Percentiles rank a stretch among this genome's conserved stretches.
phyloP scores from a whole-genome alignment of 495 filamentous ascomycete species.

The Tuber microsphaerosporum region DNA sequence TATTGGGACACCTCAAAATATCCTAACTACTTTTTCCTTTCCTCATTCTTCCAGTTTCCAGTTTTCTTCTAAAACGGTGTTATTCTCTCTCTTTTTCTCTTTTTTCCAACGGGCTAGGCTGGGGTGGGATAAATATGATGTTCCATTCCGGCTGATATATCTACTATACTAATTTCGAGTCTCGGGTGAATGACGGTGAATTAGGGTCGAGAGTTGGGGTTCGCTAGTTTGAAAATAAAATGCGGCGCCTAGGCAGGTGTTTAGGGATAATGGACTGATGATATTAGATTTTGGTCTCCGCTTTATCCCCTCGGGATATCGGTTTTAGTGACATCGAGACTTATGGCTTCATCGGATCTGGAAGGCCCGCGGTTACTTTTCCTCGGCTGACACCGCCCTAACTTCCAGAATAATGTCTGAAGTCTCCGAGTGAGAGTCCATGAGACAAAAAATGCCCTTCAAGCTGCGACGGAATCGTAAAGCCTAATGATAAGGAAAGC shows the following conservation, averaged over 20 bases:
- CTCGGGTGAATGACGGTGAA: neutral
- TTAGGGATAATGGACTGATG: neutral
- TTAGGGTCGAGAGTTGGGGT: neutral
- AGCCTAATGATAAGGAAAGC: neutral
- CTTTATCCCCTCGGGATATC: neutral
- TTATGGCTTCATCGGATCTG: neutral
- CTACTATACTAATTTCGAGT: neutral
- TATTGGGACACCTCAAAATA: slow-evolving; percentile 22
- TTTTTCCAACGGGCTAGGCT: slow-evolving; percentile 17
- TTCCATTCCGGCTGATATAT: neutral
- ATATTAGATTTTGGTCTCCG: neutral
- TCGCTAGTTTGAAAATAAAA: neutral
- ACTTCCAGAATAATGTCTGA: neutral
- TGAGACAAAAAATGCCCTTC: neutral
- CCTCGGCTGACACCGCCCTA: neutral
- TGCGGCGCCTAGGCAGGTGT: neutral
- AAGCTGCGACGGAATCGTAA: neutral
- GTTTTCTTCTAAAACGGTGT: slow-evolving; percentile 37
- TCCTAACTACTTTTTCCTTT: neutral
- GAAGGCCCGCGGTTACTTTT: neutral
- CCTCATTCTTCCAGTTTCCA: slow-evolving; percentile 10
- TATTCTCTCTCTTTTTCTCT: slow-evolving; percentile 32
- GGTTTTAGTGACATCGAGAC: neutral
- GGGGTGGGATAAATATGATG: slow-evolving; percentile 22
- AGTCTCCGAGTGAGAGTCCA: neutral